Percentiles rank a stretch among this genome's conserved stretches.
Evolutionary conservation across 805 yeast genomes (phyloP).

Genomic region (Saccharomycopsis babjevae): DNA sequence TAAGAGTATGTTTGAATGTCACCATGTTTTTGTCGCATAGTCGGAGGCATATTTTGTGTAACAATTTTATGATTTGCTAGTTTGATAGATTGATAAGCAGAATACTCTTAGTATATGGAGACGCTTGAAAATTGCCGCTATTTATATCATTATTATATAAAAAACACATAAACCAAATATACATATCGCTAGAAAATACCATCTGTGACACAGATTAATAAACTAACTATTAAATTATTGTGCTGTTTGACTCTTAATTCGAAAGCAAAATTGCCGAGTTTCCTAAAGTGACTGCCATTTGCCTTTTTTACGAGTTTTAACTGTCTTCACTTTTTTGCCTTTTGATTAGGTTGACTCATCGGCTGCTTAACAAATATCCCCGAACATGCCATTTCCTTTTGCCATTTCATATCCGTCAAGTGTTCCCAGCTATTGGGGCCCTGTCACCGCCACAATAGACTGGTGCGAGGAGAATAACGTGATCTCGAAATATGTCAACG

Average conservation of each 20-base stretch:
- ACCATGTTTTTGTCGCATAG: not conserved
- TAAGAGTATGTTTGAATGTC: not conserved
- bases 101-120: not conserved
- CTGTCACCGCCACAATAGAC: conserved; percentile 87
- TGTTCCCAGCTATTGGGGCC: conserved; percentile 45
- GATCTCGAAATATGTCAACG: conserved; percentile 77
- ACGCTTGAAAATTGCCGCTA: not conserved
- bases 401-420: conserved; percentile 6
- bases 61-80: not conserved
- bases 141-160: no score
- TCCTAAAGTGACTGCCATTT: no score
- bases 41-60: not conserved
- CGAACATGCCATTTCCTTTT: not conserved
- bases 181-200: no score
- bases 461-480: conserved; percentile 99
- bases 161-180: no score
- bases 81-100: not conserved
- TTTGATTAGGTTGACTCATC: not conserved
- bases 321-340: not conserved
- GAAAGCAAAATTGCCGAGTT: no score
- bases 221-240: no score
- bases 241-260: no score
- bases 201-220: no score
- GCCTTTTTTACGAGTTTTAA: not conserved
- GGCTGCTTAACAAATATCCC: no score